phyloP scores from a whole-genome alignment of 768 basidiomycete species.

The Holtermannia corniformis region DNA sequence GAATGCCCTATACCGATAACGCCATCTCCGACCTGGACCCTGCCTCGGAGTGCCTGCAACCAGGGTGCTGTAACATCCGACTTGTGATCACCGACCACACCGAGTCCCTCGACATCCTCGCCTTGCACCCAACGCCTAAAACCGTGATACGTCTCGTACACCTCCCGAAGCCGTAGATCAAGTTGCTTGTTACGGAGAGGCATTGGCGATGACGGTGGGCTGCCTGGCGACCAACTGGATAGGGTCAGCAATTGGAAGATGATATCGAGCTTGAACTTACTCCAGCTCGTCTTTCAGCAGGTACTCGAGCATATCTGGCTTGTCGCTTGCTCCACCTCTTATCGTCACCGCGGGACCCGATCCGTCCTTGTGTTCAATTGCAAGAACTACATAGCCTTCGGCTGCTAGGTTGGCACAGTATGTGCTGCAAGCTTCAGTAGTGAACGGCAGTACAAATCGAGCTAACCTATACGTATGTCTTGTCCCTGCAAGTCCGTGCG shows the following conservation, averaged over 20 bases:
- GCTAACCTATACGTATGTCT: conserved; percentile 58
- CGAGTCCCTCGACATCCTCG: conserved; percentile 49
- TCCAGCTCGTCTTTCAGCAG: conserved; percentile 50
- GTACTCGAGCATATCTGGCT: conserved; percentile 45
- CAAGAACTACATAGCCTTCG: conserved; percentile 68
- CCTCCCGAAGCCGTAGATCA: conserved; percentile 57
- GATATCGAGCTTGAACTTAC: conserved; percentile 31
- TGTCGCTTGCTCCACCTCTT: conserved; percentile 35
- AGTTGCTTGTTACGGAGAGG: conserved; percentile 63
- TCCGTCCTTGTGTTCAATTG: conserved; percentile 76
- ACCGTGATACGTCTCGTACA: conserved; percentile 55
- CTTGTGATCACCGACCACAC: conserved; percentile 48
- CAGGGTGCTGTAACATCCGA: conserved; percentile 12
- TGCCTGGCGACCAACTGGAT: conserved; percentile 5
- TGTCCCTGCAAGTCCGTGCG: conserved; percentile 70
- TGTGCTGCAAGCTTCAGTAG: conserved; percentile 46
- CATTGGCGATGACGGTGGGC: conserved; percentile 32
- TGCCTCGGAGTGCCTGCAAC: conserved; percentile 15
- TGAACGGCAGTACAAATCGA: not conserved
- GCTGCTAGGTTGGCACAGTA: conserved; percentile 64
- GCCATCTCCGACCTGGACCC: conserved; percentile 35
- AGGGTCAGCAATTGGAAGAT: not conserved
- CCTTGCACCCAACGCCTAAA: conserved; percentile 53
- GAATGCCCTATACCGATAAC: conserved; percentile 50
- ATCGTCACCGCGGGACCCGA: conserved; percentile 51